These are phyloP conservation scores for Dacryopinax spathularia DNA, from an alignment of 768 basidiomycete species.

Conservation along the genomic window DNA sequence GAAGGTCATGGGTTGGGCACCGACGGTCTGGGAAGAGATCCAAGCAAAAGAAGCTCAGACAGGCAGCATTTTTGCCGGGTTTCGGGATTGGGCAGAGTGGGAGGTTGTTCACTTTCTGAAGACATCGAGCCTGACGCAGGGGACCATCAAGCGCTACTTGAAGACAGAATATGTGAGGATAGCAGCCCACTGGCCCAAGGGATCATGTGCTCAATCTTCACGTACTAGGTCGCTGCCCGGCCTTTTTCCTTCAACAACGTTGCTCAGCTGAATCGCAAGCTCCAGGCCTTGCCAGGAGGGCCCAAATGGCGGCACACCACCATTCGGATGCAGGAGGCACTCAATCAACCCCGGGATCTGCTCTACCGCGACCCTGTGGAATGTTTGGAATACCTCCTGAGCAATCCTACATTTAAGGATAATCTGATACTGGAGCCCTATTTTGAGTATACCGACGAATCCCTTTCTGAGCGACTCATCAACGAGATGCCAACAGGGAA, in stretches of 20 bases:
- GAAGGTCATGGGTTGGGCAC: background rate
- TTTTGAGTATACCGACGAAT: background rate
- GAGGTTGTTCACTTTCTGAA: background rate
- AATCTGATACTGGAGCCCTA: background rate
- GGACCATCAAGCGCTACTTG: background rate
- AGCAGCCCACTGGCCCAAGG: background rate
- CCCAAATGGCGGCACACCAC: background rate
- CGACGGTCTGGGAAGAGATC: background rate
- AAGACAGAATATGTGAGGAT: background rate
- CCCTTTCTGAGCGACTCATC: background rate
- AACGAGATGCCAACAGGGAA: slow-evolving; percentile 5
- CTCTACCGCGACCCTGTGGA: slow-evolving; percentile 23
- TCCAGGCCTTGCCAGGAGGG: background rate
- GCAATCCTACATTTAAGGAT: slow-evolving; percentile 16
- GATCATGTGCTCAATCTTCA: background rate
- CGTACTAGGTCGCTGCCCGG: background rate
- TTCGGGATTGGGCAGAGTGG: background rate
- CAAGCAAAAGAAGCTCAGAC: background rate
- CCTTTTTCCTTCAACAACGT: background rate
- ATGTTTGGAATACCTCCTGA: slow-evolving; percentile 18
- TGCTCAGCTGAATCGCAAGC: background rate
- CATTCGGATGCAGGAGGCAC: background rate
- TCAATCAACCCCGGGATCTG: slow-evolving; percentile 13
- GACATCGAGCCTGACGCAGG: background rate
- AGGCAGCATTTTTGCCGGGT: background rate